These are phyloP conservation scores for Solidago caesia DNA, from an alignment of 129 eudicot genomes.

Conservation along the genomic window DNA sequence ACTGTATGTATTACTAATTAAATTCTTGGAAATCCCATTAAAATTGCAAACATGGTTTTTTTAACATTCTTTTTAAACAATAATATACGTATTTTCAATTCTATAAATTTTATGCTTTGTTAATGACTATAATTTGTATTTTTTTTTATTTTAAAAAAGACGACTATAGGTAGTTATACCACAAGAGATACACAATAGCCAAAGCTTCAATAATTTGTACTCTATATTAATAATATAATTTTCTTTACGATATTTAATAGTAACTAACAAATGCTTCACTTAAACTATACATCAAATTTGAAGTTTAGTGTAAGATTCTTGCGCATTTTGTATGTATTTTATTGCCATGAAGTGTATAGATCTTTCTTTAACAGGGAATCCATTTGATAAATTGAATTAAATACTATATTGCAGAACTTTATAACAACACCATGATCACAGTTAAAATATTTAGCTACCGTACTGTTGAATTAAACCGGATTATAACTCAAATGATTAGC, in stretches of 20 bases:
- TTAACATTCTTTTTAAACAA: no score
- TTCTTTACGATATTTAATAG: background rate
- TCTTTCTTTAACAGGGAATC: background rate
- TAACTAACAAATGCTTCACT: background rate
- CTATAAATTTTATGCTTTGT: no score
- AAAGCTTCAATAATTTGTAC: no score
- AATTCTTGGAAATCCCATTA: slow-evolving; percentile 6
- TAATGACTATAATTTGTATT: background rate
- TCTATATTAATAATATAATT: background rate
- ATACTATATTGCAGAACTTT: background rate
- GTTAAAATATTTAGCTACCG: background rate
- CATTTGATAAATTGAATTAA: background rate
- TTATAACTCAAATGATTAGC: no score
- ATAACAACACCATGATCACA: no score
- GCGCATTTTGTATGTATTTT: background rate
- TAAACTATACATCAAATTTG: background rate
- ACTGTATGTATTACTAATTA: background rate
- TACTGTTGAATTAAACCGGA: background rate
- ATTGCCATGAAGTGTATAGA: background rate
- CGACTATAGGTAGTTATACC: no score
- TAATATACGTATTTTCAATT: no score
- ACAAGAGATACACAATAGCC: no score
- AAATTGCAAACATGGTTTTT: background rate
- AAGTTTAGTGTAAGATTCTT: slow-evolving; percentile 3
- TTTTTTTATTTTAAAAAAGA: background rate